phyloP scores from a whole-genome alignment of 2,329 filamentous ascomycete species.

The Trichophyton rubrum region DNA sequence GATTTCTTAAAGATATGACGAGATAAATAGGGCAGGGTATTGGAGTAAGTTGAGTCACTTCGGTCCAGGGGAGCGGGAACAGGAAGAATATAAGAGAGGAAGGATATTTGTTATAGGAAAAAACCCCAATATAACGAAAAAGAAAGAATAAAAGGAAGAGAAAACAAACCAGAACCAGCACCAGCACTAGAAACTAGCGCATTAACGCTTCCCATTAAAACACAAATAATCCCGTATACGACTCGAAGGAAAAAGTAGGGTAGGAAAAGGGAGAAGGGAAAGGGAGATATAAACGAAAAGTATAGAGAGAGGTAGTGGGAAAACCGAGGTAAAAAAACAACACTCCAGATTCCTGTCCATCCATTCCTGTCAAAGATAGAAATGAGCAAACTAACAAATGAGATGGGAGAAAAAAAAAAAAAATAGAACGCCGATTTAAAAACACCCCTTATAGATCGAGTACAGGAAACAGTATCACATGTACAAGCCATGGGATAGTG shows the following conservation, averaged over 20 bases:
- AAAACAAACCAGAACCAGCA: slow-evolving; percentile 1
- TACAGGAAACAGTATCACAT: background rate
- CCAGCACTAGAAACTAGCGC: slow-evolving; percentile 1
- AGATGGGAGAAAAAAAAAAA: background rate
- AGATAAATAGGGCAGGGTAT: background rate
- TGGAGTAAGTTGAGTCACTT: background rate
- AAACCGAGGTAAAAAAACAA: background rate
- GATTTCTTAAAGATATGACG: background rate
- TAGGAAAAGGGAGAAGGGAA: background rate
- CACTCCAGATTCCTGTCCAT: too few species aligned
- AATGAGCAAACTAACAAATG: background rate
- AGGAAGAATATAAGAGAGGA: background rate
- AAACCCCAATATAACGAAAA: background rate
- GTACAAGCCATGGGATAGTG: background rate
- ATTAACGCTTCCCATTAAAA: slow-evolving; percentile 1
- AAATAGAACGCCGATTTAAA: background rate
- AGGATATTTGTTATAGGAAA: background rate
- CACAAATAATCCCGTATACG: background rate
- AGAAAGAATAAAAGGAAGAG: too few species aligned
- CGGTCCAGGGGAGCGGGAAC: background rate
- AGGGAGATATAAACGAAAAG: background rate
- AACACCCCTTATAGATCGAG: background rate
- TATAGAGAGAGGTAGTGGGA: background rate
- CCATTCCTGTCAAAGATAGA: background rate
- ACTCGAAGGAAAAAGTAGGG: background rate